These are phyloP conservation scores for Scheffersomyces quercinus DNA, from an alignment of 1,139 yeast species.

Conservation along the genomic window DNA sequence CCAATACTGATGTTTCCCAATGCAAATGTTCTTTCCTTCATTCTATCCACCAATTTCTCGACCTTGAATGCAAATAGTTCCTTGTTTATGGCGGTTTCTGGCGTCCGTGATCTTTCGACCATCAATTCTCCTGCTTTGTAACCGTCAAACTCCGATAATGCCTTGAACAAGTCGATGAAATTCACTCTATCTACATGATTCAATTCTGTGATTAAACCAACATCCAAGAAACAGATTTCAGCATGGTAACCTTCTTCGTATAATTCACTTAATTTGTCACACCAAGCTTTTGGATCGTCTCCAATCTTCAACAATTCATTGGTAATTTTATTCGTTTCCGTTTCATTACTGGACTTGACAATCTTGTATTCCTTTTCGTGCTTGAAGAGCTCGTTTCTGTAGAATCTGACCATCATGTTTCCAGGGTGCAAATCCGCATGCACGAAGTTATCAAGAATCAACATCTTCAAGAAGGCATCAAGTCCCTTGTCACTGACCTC, in stretches of 20 bases:
- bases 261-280: constrained; percentile 47
- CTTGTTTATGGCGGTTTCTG: constrained; percentile 82
- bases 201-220: constrained; percentile 90
- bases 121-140: constrained; percentile 91
- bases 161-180: constrained; percentile 84
- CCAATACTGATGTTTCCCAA: constrained; percentile 92
- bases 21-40: constrained; percentile 86
- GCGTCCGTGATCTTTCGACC: constrained; percentile 93
- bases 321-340: constrained; percentile 51
- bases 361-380: constrained; percentile 51
- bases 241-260: constrained; percentile 72
- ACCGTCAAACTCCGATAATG: constrained; percentile 91
- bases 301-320: constrained; percentile 42
- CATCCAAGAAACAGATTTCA: constrained; percentile 87
- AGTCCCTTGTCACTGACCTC: constrained; percentile 84
- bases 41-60: constrained; percentile 75
- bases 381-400: constrained; percentile 49
- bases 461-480: constrained; percentile 90
- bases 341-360: constrained; percentile 45
- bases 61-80: constrained; percentile 88
- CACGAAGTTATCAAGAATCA: constrained; percentile 86
- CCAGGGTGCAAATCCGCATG: constrained; percentile 98
- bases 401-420: constrained; percentile 80
- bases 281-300: constrained; percentile 48
- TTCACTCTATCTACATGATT: constrained; percentile 75